Percentiles rank a stretch among this genome's conserved stretches.
These are phyloP conservation scores for Boechera retrofracta DNA, from an alignment of 345 rosid genomes.

Conservation along the genomic window DNA sequence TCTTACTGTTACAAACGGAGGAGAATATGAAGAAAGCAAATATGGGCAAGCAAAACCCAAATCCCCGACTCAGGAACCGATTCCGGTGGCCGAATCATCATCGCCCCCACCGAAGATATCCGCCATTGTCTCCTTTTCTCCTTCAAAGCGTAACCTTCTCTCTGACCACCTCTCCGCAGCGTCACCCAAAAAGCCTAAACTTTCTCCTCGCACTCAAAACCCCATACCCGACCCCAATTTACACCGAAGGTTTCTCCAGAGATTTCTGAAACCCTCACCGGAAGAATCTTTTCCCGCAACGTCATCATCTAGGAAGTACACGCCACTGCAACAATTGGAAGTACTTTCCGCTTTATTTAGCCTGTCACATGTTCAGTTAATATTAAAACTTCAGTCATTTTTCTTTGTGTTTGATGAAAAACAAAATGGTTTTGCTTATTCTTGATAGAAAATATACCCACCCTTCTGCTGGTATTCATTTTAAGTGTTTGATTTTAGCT, in stretches of 20 bases:
- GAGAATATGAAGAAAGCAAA: slow-evolving; percentile 14
- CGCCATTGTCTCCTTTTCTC: slow-evolving; percentile 72
- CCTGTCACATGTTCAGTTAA: slow-evolving; percentile 11
- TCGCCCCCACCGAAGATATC: slow-evolving; percentile 59
- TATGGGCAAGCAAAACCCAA: slow-evolving; percentile 79
- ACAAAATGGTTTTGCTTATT: neutral
- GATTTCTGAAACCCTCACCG: slow-evolving; percentile 36
- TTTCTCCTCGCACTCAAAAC: slow-evolving; percentile 59
- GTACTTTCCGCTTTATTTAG: slow-evolving; percentile 43
- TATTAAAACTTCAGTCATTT: neutral
- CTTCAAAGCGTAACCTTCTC: slow-evolving; percentile 74
- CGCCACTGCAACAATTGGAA: slow-evolving; percentile 96
- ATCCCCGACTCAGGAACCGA: slow-evolving; percentile 41
- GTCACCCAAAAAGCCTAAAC: slow-evolving; percentile 58
- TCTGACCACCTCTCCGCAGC: slow-evolving; percentile 52
- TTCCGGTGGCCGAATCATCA: slow-evolving; percentile 38
- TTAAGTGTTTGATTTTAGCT: neutral
- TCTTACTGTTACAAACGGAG: neutral
- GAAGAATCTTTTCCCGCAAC: slow-evolving; percentile 21
- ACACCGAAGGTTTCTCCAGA: slow-evolving; percentile 59
- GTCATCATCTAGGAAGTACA: slow-evolving; percentile 54
- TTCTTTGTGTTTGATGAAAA: slow-evolving; percentile 8
- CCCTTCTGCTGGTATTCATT: slow-evolving; percentile 15
- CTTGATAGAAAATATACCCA: slow-evolving; percentile 3
- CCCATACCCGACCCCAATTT: slow-evolving; percentile 51